Base-by-base conservation (phyloP, 2,329 filamentous ascomycete genomes). In the Remersonia thermophila region DNA sequence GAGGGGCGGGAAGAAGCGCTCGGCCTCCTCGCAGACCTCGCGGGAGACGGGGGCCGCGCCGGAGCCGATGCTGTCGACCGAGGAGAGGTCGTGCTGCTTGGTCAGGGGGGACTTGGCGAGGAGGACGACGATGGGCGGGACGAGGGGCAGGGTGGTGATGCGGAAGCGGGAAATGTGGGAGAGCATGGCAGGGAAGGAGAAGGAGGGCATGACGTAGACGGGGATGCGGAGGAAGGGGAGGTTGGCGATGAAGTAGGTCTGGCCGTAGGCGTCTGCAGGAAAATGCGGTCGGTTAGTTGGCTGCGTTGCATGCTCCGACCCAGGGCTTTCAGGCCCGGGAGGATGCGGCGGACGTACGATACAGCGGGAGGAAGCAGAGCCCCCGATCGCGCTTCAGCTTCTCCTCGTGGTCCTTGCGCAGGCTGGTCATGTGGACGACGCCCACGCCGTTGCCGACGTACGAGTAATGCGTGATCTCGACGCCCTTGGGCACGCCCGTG, bases 401-500 rank as follows among this genome's bases (percentile, higher is more conserved):
- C 28, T 56, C 54, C 32, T 64, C 57, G 45, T 66, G 68, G 2
- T 74, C 63, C 0, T 66, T 61, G n/a, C 67, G 54, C 16, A 67
- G 53, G 9, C 58, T 47, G 3, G 53, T 47, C 15, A 73, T 55
- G 44, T 64, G 59, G n/a, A 68, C 62, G 12, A 74, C 70, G 40
- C 81, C 75, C 11, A 62, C 49, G 45, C 74, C 70, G 52, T 89
- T 89, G 43, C 82, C 69, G 30, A 86, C 71, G 50, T 84, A 83
- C 47, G 84, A 81, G 41, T 66, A 63, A 56, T 93, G 84, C n/a
- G 77, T 75, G 45, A 91, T 80, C 57, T 82, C 76, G 11, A 91
- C 84, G 9, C 85, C 85, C 55, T 93, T 93, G 8, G 84, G 83
- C 3, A 85, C 67, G 6, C 85, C 84, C 0, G 85, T 93, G 1